Base-by-base conservation (phyloP, 2,329 filamentous ascomycete species). In the Moelleriella libera region DNA sequence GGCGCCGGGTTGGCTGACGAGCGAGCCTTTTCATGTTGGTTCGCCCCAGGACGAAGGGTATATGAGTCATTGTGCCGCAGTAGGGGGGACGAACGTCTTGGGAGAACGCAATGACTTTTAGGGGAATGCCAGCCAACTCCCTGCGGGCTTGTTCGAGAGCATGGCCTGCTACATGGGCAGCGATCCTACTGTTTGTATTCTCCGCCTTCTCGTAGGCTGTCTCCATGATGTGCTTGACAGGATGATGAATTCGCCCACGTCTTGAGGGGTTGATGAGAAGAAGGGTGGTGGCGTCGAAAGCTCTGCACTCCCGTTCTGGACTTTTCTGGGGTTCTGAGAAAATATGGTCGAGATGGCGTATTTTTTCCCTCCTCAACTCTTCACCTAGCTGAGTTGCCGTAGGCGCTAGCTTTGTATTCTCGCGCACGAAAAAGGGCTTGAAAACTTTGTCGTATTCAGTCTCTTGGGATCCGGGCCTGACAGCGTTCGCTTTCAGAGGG, bases 371-470 rank as follows among this genome's bases (percentile, higher is more conserved):
- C 30, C 70, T 67, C 0, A 76, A 74, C 50, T 78, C 69, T 1
- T 72, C 60, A 53, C 86, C 80, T 60, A 82, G 71, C 40, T 71
- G 61, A 30, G 78, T 78, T 2, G 68, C 69, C 45, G 71, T 66
- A 0, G 74, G 71, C 0, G 88, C 88, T 47, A 96, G 55, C n/a
- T 66, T 76, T 1, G 87, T 84, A 57, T 87, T 75, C 3, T 80
- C 72, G 49, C 87, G 83, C 43, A 92, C 59, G 52, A 84, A 89
- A 62, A 96, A 97, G 0, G 85, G 81, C 32, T 88, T 75, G 57
- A 97, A 97, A 37, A 74, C 69, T 54, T 78, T 80, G 14, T 84
- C 68, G 54, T 87, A 89, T 43, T 78, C 72, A 0, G 75, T 72
- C 45, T 54, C 58, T 30, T 51, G 47, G n/a, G 47, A 37, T 32